Percentiles rank a stretch among this genome's conserved stretches.
phyloP scores from a whole-genome alignment of 306 rosid genomes.

The Cotoneaster glaucophyllus region DNA sequence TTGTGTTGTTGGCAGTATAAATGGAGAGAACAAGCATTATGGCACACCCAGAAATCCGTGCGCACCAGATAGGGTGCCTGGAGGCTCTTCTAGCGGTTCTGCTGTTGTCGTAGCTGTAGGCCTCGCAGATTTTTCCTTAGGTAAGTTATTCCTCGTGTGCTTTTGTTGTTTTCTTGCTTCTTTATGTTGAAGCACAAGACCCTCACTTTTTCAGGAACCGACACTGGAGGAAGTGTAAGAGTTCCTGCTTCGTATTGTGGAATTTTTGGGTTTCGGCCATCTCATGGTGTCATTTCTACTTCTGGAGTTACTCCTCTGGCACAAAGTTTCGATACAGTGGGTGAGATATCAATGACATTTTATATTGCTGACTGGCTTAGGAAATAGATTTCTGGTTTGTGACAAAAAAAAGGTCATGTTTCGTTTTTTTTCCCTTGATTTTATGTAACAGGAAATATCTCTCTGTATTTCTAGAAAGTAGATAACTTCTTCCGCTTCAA shows the following conservation, averaged over 20 bases:
- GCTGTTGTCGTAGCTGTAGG: conserved; percentile 73
- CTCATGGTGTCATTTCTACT: conserved; percentile 59
- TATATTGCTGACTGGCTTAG: background rate
- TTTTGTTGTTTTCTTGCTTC: background rate
- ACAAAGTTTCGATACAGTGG: conserved; percentile 85
- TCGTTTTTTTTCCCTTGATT: background rate
- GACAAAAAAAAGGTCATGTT: background rate
- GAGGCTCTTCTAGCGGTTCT: conserved; percentile 58
- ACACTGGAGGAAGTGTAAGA: conserved; percentile 93
- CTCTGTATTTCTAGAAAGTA: background rate
- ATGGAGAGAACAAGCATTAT: conserved; percentile 50
- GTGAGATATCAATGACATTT: conserved; percentile 32
- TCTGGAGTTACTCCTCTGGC: conserved; percentile 79
- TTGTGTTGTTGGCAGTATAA: conserved; percentile 28
- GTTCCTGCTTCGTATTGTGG: conserved; percentile 91
- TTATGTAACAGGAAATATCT: background rate
- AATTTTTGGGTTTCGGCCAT: conserved; percentile 86
- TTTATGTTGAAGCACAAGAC: background rate
- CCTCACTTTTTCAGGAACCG: conserved; percentile 55
- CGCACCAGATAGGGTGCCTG: conserved; percentile 47
- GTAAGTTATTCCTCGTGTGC: conserved; percentile 30
- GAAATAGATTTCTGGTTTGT: background rate
- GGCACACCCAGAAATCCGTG: conserved; percentile 49
- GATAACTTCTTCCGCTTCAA: background rate
- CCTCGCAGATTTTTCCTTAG: conserved; percentile 86